phyloP scores from a whole-genome alignment of 2,329 filamentous ascomycete genomes.

The Cladosporium austrohemisphaericum region DNA sequence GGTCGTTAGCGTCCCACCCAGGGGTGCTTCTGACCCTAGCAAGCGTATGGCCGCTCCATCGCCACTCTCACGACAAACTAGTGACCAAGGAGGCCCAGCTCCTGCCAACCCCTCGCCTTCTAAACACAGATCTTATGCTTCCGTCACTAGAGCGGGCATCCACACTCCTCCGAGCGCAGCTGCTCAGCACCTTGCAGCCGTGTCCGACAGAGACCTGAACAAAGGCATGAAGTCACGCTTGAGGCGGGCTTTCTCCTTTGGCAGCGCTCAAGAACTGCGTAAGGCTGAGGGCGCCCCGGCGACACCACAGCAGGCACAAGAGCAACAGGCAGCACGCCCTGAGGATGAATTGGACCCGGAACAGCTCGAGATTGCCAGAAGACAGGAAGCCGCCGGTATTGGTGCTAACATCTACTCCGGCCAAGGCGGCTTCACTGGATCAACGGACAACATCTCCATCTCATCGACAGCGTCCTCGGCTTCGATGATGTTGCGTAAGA shows the following conservation, averaged over 20 bases:
- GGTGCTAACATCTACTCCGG: conserved; percentile 92
- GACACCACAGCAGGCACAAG: conserved; percentile 22
- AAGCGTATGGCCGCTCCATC: conserved; percentile 44
- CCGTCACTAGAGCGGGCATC: conserved; percentile 28
- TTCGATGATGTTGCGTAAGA: conserved; percentile 94
- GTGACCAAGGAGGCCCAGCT: conserved; percentile 32
- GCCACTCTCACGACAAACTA: conserved; percentile 45
- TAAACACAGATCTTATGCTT: conserved; percentile 31
- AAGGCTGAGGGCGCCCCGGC: conserved; percentile 60
- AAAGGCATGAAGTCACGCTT: conserved; percentile 82
- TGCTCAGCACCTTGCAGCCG: conserved; percentile 77
- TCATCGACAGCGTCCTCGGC: conserved; percentile 86
- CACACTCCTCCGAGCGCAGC: conserved; percentile 58
- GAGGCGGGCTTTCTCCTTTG: conserved; percentile 91
- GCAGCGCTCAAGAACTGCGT: conserved; percentile 85
- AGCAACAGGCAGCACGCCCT: conserved; percentile 30
- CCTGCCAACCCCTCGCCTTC: conserved; percentile 22
- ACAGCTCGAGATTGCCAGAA: conserved; percentile 83
- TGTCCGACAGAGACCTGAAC: conserved; percentile 75
- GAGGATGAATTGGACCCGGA: conserved; percentile 62
- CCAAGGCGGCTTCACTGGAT: conserved; percentile 78
- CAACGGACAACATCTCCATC: conserved; percentile 90
- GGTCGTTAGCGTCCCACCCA: conserved; percentile 28
- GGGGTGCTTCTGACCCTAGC: conserved; percentile 38
- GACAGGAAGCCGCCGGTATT: conserved; percentile 87